Base-by-base conservation (phyloP, 2,329 filamentous ascomycete genomes). In the Fusarium torulosum region DNA sequence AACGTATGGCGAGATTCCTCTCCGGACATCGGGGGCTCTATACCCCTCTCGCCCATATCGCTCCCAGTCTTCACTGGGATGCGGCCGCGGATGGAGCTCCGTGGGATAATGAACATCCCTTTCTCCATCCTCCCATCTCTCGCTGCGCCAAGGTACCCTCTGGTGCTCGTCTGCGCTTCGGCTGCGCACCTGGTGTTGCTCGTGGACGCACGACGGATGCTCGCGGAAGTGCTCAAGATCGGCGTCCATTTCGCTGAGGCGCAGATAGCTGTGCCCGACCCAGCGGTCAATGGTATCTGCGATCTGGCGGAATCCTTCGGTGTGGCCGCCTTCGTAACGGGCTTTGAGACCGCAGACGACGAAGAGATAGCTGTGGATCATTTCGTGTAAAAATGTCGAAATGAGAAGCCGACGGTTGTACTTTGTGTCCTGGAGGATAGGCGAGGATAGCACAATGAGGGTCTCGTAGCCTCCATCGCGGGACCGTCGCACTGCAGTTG, bases 301-400 rank as follows among this genome's bases (percentile, higher is more conserved):
- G 64, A 90, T 90, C 44, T 79, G 79, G 27, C 81, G 79, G 69
- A 90, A 90, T 3, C 86, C 88, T 3, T 79, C 74, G 3, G 88
- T 90, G 67, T 90, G 88, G 1, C 88, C 88, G 13, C 87, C 87
- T 41, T 82, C 79, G 23, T 81, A 77, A 35, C 83, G 79, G 0
- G 87, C 87, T 42, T 83, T 80, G 73, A 88, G 85, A 6, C 88
- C 88, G 68, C 87, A 89, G 51, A 79, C 81, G 57, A 90, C 84
- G 67, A 90, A 90, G 17, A 90, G 79, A 72, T 89, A 90, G 75
- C 87, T 88, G 76, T 90, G 88, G 46, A 90, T 88, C 69, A 90
- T 83, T 76, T 91, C 88, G 72, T 90, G 88, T 45, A 91, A 72
- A 65, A 91, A 90, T 0, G 88, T 88, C 8, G 86, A 87, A 47